phyloP scores from a whole-genome alignment of 805 yeast genomes.

The Candida alai region DNA sequence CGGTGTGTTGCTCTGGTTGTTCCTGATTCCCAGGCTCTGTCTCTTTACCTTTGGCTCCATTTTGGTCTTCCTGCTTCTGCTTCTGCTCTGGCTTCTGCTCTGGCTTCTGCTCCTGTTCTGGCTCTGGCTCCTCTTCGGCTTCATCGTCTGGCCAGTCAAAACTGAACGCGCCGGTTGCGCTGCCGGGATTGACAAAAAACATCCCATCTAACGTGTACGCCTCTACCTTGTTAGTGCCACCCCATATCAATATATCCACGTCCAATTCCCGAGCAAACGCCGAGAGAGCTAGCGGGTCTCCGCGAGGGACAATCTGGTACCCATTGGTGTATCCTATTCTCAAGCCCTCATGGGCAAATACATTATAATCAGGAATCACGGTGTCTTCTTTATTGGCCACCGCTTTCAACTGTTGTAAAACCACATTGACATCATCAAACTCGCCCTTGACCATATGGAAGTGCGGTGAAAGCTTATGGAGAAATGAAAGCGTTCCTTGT shows the following conservation, averaged over 20 bases:
- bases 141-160: slow-evolving; percentile 57
- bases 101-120: slow-evolving; percentile 25
- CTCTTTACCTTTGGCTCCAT: slow-evolving; percentile 25
- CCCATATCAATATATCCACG: slow-evolving; percentile 88
- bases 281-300: slow-evolving; percentile 80
- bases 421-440: slow-evolving; percentile 51
- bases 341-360: slow-evolving; percentile 65
- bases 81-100: slow-evolving; percentile 27
- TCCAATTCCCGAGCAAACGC: slow-evolving; percentile 86
- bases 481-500: slow-evolving; percentile 55
- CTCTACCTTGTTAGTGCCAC: slow-evolving; percentile 89
- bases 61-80: slow-evolving; percentile 32
- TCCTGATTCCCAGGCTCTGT: slow-evolving; percentile 14
- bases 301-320: slow-evolving; percentile 74
- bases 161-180: slow-evolving; percentile 88
- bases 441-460: slow-evolving; percentile 81
- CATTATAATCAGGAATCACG: slow-evolving; percentile 56
- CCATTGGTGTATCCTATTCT: slow-evolving; percentile 86
- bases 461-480: slow-evolving; percentile 66
- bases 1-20: slow-evolving; percentile 18
- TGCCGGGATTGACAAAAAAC: slow-evolving; percentile 94
- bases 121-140: slow-evolving; percentile 41
- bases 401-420: slow-evolving; percentile 27
- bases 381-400: slow-evolving; percentile 14
- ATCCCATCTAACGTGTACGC: slow-evolving; percentile 91